phyloP scores from a whole-genome alignment of 106 monocot genomes.

The Apostasia shenzhenica region DNA sequence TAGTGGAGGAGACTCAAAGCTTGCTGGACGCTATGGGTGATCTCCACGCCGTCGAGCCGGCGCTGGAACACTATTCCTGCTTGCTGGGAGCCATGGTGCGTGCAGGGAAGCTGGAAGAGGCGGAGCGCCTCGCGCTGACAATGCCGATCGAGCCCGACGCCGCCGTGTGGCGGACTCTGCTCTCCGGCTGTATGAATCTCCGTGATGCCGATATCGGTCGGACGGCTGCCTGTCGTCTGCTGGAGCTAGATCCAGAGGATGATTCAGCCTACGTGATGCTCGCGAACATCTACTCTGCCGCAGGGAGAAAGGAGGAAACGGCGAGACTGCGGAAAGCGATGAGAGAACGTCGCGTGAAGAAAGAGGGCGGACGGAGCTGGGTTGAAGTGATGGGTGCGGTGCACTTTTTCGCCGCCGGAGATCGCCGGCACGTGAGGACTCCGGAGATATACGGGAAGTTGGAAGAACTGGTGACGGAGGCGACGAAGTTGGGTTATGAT shows the following conservation, averaged over 20 bases:
- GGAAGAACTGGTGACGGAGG: constrained; percentile 27
- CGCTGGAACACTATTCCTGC: constrained; percentile 58
- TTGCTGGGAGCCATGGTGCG: constrained; percentile 49
- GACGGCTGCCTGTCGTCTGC: constrained; percentile 14
- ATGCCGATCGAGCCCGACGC: constrained; percentile 64
- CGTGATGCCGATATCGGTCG: constrained; percentile 16
- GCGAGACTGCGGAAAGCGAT: constrained; percentile 27
- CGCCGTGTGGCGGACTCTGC: constrained; percentile 57
- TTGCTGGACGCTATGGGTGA: constrained; percentile 38
- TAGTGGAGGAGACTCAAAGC: constrained; percentile 16
- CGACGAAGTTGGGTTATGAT: constrained; percentile 26
- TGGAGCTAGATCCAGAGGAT: constrained; percentile 42
- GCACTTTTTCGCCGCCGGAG: constrained; percentile 47
- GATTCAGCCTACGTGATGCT: constrained; percentile 63
- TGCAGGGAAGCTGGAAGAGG: constrained; percentile 36
- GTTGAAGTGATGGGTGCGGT: constrained; percentile 50
- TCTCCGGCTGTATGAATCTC: constrained; percentile 36
- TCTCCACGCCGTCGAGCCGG: constrained; percentile 19
- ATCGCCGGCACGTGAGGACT: constrained; percentile 19
- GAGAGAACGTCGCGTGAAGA: constrained; percentile 44
- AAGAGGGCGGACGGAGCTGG: constrained; percentile 60
- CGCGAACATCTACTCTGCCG: constrained; percentile 25
- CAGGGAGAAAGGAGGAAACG: constrained; percentile 23
- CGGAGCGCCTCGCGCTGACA: constrained; percentile 19
- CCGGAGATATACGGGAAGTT: constrained; percentile 43